A percentile compares a stretch with the other conserved stretches of the same genome.
phyloP scores from a whole-genome alignment of 2,329 filamentous ascomycete species.

The Colletotrichum tropicicola region DNA sequence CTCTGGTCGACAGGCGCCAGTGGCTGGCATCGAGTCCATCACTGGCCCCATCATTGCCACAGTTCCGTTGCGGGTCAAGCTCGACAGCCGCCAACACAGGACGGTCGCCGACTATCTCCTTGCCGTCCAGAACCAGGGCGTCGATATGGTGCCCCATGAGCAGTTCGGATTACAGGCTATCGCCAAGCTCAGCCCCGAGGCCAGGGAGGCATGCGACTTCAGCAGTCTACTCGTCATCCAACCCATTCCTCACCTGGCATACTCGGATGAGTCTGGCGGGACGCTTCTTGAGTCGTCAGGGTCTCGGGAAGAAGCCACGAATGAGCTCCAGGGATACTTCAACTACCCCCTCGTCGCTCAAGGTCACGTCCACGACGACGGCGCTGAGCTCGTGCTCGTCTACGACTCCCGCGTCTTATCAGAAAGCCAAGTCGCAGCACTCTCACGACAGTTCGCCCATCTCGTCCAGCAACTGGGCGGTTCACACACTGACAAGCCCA shows the following conservation, averaged over 20 bases:
- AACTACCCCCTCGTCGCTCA: conserved; percentile 23
- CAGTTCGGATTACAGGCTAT: conserved; percentile 35
- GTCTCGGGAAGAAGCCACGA: not conserved
- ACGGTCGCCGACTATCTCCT: no score
- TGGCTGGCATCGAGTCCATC: conserved; percentile 34
- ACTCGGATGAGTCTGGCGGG: not conserved
- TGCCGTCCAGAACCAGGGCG: conserved; percentile 39
- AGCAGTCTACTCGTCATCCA: not conserved
- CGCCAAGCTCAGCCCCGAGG: conserved; percentile 23
- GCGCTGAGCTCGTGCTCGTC: not conserved
- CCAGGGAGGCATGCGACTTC: not conserved
- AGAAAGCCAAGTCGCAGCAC: not conserved
- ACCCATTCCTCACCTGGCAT: not conserved
- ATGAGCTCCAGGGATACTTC: conserved; percentile 20
- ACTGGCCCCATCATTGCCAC: no score
- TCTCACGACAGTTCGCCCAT: conserved; percentile 4
- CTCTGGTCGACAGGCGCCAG: conserved; percentile 38
- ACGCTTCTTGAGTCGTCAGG: not conserved
- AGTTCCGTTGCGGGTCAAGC: no score
- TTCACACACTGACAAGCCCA: not conserved
- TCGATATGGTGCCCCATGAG: conserved; percentile 34
- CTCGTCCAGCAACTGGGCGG: not conserved
- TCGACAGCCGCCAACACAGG: no score
- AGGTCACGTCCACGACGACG: not conserved
- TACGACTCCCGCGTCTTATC: no score